Percentiles rank a stretch among this genome's conserved stretches.
Evolutionary conservation across 169 alveolate species (phyloP).

Genomic region (Plasmodium adleri): DNA sequence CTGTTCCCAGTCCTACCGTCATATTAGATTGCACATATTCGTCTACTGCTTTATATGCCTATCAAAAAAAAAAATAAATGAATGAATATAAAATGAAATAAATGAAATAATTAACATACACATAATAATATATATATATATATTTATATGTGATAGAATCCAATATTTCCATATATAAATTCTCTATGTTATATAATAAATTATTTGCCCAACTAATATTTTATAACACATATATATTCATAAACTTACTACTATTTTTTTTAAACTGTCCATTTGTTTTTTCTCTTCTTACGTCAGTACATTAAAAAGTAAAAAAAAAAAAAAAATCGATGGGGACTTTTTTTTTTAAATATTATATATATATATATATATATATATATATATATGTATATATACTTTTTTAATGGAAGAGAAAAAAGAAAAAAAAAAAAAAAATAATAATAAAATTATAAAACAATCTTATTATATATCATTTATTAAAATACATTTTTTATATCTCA

Average conservation of each 20-base stretch:
- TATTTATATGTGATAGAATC: too few species aligned
- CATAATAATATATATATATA: not conserved
- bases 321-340: too few species aligned
- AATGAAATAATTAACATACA: not conserved
- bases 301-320: too few species aligned
- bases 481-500: too few species aligned
- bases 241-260: slow-evolving; percentile 49
- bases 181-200: too few species aligned
- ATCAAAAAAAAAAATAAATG: not conserved
- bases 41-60: slow-evolving; percentile 89
- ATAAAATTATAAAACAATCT: not conserved
- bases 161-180: too few species aligned
- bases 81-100: not conserved
- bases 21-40: slow-evolving; percentile 82
- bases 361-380: too few species aligned
- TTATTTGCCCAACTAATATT: too few species aligned
- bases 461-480: too few species aligned
- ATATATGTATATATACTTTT: too few species aligned
- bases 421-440: not conserved
- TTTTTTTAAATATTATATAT: not conserved
- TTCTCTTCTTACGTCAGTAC: slow-evolving; percentile 6
- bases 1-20: slow-evolving; percentile 90
- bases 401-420: not conserved
- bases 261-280: slow-evolving; percentile 41
- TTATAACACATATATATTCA: not conserved